Conservation (phyloP, 148 eudicot species). For the Cornus kousa region DNA sequence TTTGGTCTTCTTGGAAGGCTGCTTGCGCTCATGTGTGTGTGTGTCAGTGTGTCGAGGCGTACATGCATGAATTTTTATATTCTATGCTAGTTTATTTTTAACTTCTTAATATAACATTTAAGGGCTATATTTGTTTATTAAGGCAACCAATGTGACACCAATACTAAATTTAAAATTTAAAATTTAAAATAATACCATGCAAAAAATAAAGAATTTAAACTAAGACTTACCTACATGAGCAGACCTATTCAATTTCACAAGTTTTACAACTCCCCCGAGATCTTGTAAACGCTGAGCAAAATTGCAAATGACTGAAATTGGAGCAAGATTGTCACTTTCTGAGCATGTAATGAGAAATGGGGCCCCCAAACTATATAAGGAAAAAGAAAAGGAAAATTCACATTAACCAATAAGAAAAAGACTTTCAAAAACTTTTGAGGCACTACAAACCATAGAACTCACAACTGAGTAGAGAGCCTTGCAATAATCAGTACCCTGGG, state of each 20-base stretch:
- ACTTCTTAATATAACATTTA: neutral
- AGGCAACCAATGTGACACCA: neutral
- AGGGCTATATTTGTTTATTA: neutral
- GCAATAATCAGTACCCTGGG: constrained; percentile 56
- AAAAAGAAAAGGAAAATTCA: constrained; percentile 1
- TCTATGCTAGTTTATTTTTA: neutral
- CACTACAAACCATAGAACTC: constrained; percentile 22
- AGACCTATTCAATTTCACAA: constrained; percentile 48
- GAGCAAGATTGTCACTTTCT: constrained; percentile 56
- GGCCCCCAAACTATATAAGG: constrained; percentile 42
- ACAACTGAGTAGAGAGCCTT: constrained; percentile 60
- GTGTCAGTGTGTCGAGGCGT: too few relatives aligned
- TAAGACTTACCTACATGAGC: constrained; percentile 47
- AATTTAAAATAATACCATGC: neutral
- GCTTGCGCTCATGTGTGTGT: neutral
- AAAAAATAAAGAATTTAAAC: neutral
- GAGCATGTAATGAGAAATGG: constrained; percentile 62
- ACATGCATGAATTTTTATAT: neutral
- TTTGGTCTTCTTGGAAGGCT: neutral
- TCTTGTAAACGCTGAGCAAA: constrained; percentile 53
- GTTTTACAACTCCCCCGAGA: constrained; percentile 47
- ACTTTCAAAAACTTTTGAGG: neutral
- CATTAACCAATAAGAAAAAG: neutral
- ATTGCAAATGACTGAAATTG: constrained; percentile 36
- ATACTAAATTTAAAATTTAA: neutral